Evolutionary conservation across 805 yeast genomes (phyloP).

Genomic region (Spathaspora arborariae): DNA sequence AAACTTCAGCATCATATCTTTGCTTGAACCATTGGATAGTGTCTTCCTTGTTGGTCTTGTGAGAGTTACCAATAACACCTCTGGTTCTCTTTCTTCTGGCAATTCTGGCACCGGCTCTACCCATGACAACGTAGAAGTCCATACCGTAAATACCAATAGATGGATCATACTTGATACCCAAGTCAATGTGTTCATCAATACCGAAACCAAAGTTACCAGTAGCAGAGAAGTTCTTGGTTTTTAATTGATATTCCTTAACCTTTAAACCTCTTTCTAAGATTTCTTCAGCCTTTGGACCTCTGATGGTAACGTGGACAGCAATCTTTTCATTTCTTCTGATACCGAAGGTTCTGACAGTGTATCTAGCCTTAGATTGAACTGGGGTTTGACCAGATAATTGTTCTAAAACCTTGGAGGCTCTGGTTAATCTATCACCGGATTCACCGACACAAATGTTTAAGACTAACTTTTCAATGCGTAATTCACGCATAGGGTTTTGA

Average conservation of each 20-base stretch:
- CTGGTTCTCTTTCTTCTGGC: slow-evolving; percentile 97
- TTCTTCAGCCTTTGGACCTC: slow-evolving; percentile 97
- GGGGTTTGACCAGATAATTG: slow-evolving; percentile 99
- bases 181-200: slow-evolving; percentile 98
- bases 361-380: slow-evolving; percentile 99
- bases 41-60: slow-evolving; percentile 90
- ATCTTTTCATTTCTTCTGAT: slow-evolving; percentile 99
- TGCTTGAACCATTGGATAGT: slow-evolving; percentile 98
- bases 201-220: slow-evolving; percentile 99
- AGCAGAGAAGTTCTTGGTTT: slow-evolving; percentile 89
- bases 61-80: slow-evolving; percentile 85
- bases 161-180: slow-evolving; percentile 99
- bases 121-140: slow-evolving; percentile 99
- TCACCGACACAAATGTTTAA: slow-evolving; percentile 99
- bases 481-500: slow-evolving; percentile 97
- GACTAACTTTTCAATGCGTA: slow-evolving; percentile 98
- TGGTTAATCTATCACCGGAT: slow-evolving; percentile 99
- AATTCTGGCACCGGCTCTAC: slow-evolving; percentile 99
- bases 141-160: slow-evolving; percentile 99
- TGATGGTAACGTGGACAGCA: slow-evolving; percentile 97
- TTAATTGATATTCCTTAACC: slow-evolving; percentile 99
- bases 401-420: slow-evolving; percentile 99
- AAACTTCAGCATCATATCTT: slow-evolving; percentile 98
- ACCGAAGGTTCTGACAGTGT: slow-evolving; percentile 99
- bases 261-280: slow-evolving; percentile 99